Base-by-base conservation (phyloP, 2,329 filamentous ascomycete species). In the Verticillium alfalfae region DNA sequence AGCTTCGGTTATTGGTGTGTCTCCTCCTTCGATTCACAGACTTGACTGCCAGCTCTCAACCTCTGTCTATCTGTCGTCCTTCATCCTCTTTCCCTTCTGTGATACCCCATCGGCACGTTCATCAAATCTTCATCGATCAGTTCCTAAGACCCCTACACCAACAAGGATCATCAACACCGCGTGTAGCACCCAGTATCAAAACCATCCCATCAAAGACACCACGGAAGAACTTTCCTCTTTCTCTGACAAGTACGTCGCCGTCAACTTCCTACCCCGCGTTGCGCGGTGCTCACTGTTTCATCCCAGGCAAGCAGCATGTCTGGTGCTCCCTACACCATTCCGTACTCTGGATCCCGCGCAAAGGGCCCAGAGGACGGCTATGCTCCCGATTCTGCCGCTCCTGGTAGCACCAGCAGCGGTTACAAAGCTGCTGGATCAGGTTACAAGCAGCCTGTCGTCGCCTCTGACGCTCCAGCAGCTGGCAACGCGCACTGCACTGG, bases 321-420 rank as follows among this genome's bases (percentile, higher is more conserved):
- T n/a, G 67, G 66, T 55, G 67, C 65, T 49, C 70, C 69, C 2
- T 70, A 71, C 61, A 71, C 68, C 15, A 65, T 67, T 16, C 69
- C 70, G 22, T 70, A 71, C 64, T 70, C 66, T 9, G 68, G 68
- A 18, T 63, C 63, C 7, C 65, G 67, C 15, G 64, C 67, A n/a
- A 56, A 67, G 39, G 67, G 63, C 57, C 66, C 62, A 6, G 62
- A 61, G 22, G 58, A 65, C 13, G 66, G 65, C 26, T 54, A 64
- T 15, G 56, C 63, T 12, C 60, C 60, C 16, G 60, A 57, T 16
- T 34, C 34, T 52, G 18, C n/a, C 18, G n/a, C n/a, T 8, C 45
- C 45, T 52, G 45, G n/a, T 5, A 22, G 18, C 18, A 9, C 12
- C 45, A 8, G n/a, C 9, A 10, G 45, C 18, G 45, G 45, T 26